A percentile compares a stretch with the other conserved stretches of the same genome.
Conservation (phyloP, 495 filamentous ascomycete genomes). For the Penicillium ochrochloron region DNA sequence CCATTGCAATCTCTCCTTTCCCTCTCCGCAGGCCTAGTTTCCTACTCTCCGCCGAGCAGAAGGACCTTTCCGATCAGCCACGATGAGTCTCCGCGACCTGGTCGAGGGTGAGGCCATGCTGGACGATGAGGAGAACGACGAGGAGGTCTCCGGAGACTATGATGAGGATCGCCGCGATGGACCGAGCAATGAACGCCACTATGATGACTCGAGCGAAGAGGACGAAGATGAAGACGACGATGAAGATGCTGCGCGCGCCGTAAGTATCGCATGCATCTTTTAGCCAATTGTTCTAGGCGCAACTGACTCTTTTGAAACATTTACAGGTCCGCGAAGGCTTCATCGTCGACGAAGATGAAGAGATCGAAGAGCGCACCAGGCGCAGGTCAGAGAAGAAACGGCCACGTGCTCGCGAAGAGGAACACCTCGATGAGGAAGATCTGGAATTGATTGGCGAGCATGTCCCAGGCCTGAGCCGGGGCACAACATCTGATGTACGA, state of each 20-base stretch:
- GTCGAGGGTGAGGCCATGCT: constrained; percentile 84
- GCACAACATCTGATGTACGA: constrained; percentile 65
- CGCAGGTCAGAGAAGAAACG: constrained; percentile 63
- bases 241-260: constrained; percentile 69
- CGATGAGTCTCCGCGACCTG: constrained; percentile 78
- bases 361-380: constrained; percentile 66
- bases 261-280: constrained; percentile 31
- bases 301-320: constrained; percentile 3
- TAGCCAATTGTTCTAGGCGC: background rate
- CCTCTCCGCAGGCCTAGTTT: background rate
- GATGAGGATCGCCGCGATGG: constrained; percentile 64
- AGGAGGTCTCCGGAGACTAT: constrained; percentile 79
- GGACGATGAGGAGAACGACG: constrained; percentile 89
- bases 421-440: constrained; percentile 92
- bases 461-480: constrained; percentile 69
- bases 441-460: constrained; percentile 88
- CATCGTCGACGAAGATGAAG: constrained; percentile 93
- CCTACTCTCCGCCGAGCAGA: constrained; percentile 21
- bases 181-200: constrained; percentile 47
- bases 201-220: constrained; percentile 89
- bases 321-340: constrained; percentile 86
- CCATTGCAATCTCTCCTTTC: constrained; percentile 6
- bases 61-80: constrained; percentile 35
- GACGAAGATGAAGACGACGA: constrained; percentile 97
- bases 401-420: constrained; percentile 69